Evolutionary conservation across 768 basidiomycete genomes (phyloP).

Genomic region (Trametes cinnabarina): DNA sequence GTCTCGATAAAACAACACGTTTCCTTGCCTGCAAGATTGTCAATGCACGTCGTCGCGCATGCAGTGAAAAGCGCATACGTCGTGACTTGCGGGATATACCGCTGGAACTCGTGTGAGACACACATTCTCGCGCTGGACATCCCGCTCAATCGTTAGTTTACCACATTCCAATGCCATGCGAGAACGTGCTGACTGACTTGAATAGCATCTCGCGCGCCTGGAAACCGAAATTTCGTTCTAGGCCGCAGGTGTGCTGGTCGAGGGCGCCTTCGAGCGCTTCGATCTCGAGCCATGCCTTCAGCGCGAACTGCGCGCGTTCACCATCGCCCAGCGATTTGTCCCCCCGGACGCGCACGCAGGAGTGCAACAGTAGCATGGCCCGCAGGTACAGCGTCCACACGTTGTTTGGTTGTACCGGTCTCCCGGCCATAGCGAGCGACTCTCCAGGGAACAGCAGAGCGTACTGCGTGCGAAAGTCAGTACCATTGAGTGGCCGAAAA

Average conservation of each 20-base stretch:
- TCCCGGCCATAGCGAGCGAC: slow-evolving; percentile 35
- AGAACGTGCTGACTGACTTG: slow-evolving; percentile 48
- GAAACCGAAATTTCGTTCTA: slow-evolving; percentile 66
- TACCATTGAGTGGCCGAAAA: background rate
- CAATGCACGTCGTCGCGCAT: background rate
- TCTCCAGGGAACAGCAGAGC: slow-evolving; percentile 72
- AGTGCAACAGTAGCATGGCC: slow-evolving; percentile 68
- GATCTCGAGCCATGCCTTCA: slow-evolving; percentile 69
- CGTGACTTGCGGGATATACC: slow-evolving; percentile 57
- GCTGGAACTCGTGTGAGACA: slow-evolving; percentile 67
- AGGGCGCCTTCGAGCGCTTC: slow-evolving; percentile 63
- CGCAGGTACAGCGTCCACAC: slow-evolving; percentile 76
- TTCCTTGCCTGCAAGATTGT: slow-evolving; percentile 18
- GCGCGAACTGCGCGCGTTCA: slow-evolving; percentile 60
- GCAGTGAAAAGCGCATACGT: slow-evolving; percentile 39
- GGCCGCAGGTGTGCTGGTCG: slow-evolving; percentile 59
- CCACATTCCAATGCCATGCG: background rate
- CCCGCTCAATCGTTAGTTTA: too few relatives aligned
- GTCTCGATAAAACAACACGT: slow-evolving; percentile 25
- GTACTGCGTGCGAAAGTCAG: slow-evolving; percentile 41
- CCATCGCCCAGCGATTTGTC: slow-evolving; percentile 41
- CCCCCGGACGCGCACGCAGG: slow-evolving; percentile 59
- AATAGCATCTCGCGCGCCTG: slow-evolving; percentile 73
- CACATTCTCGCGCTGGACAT: slow-evolving; percentile 73
- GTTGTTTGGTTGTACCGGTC: slow-evolving; percentile 51